A percentile compares a stretch with the other conserved stretches of the same genome.
These are phyloP conservation scores for Purpureocillium lavendulum DNA, from an alignment of 2,329 filamentous ascomycete genomes.

Conservation along the genomic window DNA sequence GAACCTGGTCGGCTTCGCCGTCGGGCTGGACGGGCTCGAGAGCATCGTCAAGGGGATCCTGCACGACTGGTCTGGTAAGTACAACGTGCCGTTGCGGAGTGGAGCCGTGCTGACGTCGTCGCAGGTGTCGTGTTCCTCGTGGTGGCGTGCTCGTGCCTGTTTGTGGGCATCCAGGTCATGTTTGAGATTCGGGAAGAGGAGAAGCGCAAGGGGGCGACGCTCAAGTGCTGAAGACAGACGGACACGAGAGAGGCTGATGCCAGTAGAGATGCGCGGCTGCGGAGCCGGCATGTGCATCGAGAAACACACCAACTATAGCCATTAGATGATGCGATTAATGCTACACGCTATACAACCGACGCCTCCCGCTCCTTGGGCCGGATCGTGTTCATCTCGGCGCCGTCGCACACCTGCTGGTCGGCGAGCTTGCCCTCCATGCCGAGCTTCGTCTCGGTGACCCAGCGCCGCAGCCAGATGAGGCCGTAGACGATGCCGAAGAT, in stretches of 20 bases:
- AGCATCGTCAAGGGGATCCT: constrained; percentile 69
- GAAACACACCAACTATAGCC: too few species aligned
- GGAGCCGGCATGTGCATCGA: too few species aligned
- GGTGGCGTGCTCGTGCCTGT: constrained; percentile 64
- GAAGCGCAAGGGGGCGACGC: constrained; percentile 66
- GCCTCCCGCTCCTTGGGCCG: constrained; percentile 8
- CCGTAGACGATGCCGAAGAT: constrained; percentile 44
- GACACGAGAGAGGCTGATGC: not conserved
- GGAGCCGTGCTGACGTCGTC: constrained; percentile 12
- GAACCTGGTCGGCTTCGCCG: constrained; percentile 89
- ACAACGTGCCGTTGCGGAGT: not conserved
- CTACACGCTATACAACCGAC: too few species aligned
- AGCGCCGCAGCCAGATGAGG: constrained; percentile 40
- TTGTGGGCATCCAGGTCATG: constrained; percentile 87
- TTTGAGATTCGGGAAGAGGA: constrained; percentile 89
- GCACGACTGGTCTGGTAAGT: constrained; percentile 59
- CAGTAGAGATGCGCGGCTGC: too few species aligned
- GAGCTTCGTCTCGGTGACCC: constrained; percentile 38
- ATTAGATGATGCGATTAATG: too few species aligned
- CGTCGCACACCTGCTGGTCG: constrained; percentile 9
- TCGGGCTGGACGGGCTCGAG: constrained; percentile 81
- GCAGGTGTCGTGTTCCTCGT: constrained; percentile 64
- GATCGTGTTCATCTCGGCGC: constrained; percentile 18
- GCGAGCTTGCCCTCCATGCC: constrained; percentile 34
- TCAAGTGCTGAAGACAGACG: constrained; percentile 59